These are phyloP conservation scores for Stephania japonica DNA, from an alignment of 164 flowering plant species.

Conservation along the genomic window DNA sequence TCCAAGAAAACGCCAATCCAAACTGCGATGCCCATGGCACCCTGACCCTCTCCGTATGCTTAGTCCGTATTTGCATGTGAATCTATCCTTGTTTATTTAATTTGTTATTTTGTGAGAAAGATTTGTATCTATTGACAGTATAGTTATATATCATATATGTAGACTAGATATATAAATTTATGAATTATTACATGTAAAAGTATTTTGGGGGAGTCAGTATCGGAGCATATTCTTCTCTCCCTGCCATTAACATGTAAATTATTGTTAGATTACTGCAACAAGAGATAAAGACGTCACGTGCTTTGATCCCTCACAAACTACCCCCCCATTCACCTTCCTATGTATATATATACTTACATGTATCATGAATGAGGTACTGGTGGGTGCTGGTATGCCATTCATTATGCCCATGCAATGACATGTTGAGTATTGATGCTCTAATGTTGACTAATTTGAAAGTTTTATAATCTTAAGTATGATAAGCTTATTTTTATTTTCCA, in stretches of 20 bases:
- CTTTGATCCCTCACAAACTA: neutral
- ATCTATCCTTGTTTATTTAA: no score
- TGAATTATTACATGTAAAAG: no score
- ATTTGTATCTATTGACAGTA: no score
- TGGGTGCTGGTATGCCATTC: neutral
- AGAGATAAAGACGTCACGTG: neutral
- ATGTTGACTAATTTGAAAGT: neutral
- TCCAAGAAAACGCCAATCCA: neutral
- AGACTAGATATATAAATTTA: neutral
- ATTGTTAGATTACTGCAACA: neutral
- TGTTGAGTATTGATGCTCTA: neutral
- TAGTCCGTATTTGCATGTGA: no score
- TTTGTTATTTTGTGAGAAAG: no score
- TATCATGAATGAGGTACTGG: neutral
- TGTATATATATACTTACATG: neutral
- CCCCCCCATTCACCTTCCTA: neutral
- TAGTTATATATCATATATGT: no score
- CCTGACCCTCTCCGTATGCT: no score
- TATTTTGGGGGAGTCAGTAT: neutral
- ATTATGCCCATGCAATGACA: neutral
- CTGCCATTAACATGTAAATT: neutral
- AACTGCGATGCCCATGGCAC: neutral
- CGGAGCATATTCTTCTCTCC: slow-evolving; percentile 1
- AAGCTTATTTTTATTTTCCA: no score
- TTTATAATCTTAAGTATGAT: no score